phyloP scores from a whole-genome alignment of 2,329 filamentous ascomycete species.

The Lachnum nothofagi region DNA sequence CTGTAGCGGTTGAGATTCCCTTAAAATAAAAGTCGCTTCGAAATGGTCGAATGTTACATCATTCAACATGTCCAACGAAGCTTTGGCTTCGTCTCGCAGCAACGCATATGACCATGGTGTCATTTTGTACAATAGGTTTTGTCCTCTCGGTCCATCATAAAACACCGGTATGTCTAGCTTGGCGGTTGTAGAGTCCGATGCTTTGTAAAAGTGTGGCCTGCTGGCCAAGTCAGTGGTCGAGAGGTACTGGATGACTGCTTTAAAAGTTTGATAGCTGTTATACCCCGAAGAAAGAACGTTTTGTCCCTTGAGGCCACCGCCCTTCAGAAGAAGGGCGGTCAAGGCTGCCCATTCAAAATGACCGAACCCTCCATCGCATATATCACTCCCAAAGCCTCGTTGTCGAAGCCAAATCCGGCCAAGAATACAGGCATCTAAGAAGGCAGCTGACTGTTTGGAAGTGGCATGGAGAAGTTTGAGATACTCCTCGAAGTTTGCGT shows the following conservation, averaged over 20 bases:
- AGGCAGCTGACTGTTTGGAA: slow-evolving; percentile 51
- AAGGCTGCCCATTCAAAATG: slow-evolving; percentile 86
- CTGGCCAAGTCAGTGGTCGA: slow-evolving; percentile 66
- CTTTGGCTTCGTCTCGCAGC: slow-evolving; percentile 68
- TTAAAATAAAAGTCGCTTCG: slow-evolving; percentile 73
- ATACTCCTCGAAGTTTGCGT: slow-evolving; percentile 68
- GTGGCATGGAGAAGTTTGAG: slow-evolving; percentile 69
- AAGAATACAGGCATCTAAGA: slow-evolving; percentile 77
- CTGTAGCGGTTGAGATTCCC: slow-evolving; percentile 49
- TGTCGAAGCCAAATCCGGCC: slow-evolving; percentile 87
- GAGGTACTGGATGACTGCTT: slow-evolving; percentile 84
- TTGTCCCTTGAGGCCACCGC: slow-evolving; percentile 67
- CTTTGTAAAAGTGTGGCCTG: slow-evolving; percentile 53
- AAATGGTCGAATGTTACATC: slow-evolving; percentile 75
- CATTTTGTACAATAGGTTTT: slow-evolving; percentile 92
- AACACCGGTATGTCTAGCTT: slow-evolving; percentile 59
- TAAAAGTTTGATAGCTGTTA: slow-evolving; percentile 91
- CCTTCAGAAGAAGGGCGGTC: slow-evolving; percentile 72
- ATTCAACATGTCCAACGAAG: slow-evolving; percentile 69
- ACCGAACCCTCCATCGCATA: slow-evolving; percentile 80
- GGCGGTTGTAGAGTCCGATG: slow-evolving; percentile 38
- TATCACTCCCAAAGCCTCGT: slow-evolving; percentile 66
- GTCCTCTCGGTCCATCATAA: slow-evolving; percentile 67
- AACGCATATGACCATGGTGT: slow-evolving; percentile 72
- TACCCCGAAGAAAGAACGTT: slow-evolving; percentile 72